A percentile compares a stretch with the other conserved stretches of the same genome.
These are phyloP conservation scores for Lecanosticta acicola DNA, from an alignment of 2,329 filamentous ascomycete genomes.

Conservation along the genomic window DNA sequence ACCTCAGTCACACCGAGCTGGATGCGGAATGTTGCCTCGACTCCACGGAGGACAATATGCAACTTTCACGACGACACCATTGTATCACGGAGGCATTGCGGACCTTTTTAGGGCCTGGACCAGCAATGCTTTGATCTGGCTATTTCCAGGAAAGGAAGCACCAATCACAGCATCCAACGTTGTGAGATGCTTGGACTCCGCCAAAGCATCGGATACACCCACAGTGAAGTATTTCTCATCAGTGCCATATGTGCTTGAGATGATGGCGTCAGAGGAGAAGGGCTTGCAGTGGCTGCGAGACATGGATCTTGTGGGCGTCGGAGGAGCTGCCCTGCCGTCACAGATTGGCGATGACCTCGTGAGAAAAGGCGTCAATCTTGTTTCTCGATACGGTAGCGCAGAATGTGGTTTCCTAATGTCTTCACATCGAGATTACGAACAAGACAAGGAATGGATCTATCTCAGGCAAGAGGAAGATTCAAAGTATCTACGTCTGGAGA, in stretches of 20 bases:
- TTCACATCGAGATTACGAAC: constrained; percentile 52
- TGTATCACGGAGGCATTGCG: constrained; percentile 61
- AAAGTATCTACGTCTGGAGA: constrained; percentile 40
- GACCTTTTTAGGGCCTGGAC: constrained; percentile 60
- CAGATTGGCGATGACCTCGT: constrained; percentile 52
- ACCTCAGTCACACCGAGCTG: constrained; percentile 51
- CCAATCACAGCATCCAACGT: constrained; percentile 56
- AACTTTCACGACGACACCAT: constrained; percentile 60
- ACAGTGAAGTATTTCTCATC: constrained; percentile 56
- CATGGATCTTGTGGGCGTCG: constrained; percentile 60
- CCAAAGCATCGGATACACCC: constrained; percentile 16
- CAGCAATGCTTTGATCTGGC: constrained; percentile 54
- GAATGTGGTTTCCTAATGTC: constrained; percentile 63
- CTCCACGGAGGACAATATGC: constrained; percentile 39
- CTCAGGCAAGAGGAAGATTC: constrained; percentile 42
- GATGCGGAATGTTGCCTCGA: constrained; percentile 50
- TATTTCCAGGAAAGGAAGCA: constrained; percentile 53
- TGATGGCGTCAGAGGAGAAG: constrained; percentile 42
- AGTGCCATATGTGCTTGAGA: constrained; percentile 55
- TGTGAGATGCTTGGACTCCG: constrained; percentile 43
- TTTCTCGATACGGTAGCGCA: constrained; percentile 60
- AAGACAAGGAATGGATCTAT: constrained; percentile 58
- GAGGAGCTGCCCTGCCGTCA: constrained; percentile 54
- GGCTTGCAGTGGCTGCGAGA: constrained; percentile 42
- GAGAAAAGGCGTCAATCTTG: constrained; percentile 47